Percentiles rank a stretch among this genome's conserved stretches.
Evolutionary conservation across 768 basidiomycete species (phyloP).

Genomic region (Crassisporium funariophilum): DNA sequence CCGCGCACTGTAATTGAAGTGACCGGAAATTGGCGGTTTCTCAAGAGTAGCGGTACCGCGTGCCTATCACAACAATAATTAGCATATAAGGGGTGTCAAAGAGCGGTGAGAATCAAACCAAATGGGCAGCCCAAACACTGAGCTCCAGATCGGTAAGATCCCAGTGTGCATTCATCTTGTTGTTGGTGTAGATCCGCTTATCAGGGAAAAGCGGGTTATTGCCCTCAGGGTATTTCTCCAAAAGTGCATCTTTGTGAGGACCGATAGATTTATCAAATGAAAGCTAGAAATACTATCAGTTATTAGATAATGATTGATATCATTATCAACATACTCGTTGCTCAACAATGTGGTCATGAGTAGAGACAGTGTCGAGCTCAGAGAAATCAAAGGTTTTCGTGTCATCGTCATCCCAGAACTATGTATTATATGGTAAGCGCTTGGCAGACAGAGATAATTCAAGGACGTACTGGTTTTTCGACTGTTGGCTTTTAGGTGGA

Average conservation of each 20-base stretch:
- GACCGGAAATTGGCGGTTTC: neutral
- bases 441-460: neutral
- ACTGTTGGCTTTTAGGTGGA: conserved; percentile 6
- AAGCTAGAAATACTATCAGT: neutral
- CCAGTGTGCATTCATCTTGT: conserved; percentile 1
- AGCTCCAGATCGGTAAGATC: conserved; percentile 7
- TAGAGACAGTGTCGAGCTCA: conserved; percentile 5
- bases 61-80: conserved; percentile 7
- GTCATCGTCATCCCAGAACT: conserved; percentile 3
- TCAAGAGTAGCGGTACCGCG: conserved; percentile 5
- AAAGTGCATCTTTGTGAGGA: neutral
- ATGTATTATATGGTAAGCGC: neutral
- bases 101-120: neutral
- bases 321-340: conserved; percentile 3
- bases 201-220: conserved; percentile 8
- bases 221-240: conserved; percentile 1
- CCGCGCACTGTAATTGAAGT: conserved; percentile 1
- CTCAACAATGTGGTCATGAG: conserved; percentile 4
- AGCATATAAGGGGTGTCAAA: neutral
- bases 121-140: conserved; percentile 9
- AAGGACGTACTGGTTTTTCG: conserved; percentile 4
- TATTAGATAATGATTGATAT: neutral
- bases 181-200: conserved; percentile 6
- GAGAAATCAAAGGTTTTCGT: conserved; percentile 5
- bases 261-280: neutral